phyloP scores from a whole-genome alignment of 2,329 filamentous ascomycete species.

The Pseudocercospora fijiensis region DNA sequence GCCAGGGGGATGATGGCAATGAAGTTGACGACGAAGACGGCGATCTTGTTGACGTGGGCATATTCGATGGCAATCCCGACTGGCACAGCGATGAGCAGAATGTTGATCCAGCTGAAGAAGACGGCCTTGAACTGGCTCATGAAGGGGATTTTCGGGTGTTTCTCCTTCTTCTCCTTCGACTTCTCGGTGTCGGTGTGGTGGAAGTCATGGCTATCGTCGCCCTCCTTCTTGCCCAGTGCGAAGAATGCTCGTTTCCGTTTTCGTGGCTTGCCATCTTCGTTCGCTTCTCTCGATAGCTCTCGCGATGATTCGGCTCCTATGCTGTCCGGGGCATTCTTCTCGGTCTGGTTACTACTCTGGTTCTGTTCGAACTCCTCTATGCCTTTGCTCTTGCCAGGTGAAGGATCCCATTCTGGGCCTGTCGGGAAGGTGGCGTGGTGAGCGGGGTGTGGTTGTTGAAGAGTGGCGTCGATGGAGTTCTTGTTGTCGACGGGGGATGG shows the following conservation, averaged over 20 bases:
- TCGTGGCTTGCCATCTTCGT: conserved; percentile 22
- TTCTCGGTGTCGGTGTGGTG: conserved; percentile 17
- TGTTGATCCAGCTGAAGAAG: conserved; percentile 82
- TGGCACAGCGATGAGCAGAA: conserved; percentile 75
- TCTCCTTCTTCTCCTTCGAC: conserved; percentile 28
- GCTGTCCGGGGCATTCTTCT: conserved; percentile 6
- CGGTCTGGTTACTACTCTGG: conserved; percentile 4
- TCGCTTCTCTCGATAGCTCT: conserved; percentile 19
- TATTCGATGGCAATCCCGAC: conserved; percentile 73
- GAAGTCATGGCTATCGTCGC: conserved; percentile 24
- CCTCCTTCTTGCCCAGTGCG: conserved; percentile 26
- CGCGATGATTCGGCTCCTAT: conserved; percentile 10
- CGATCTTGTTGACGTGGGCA: conserved; percentile 58
- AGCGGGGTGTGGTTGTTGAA: conserved; percentile 1
- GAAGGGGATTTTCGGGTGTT: conserved; percentile 32
- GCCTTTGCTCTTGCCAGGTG: conserved; percentile 3
- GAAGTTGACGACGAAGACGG: conserved; percentile 81
- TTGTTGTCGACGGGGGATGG: conserved; percentile 10
- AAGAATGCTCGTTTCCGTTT: conserved; percentile 27
- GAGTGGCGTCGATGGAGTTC: conserved; percentile 18
- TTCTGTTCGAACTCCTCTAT: conserved; percentile 13
- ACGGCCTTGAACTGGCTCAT: conserved; percentile 66
- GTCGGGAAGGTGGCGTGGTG: conserved; percentile 15
- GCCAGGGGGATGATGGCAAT: conserved; percentile 89
- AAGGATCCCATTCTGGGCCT: conserved; percentile 11